Evolutionary conservation across 1,284 basidiomycete species (phyloP), one percentile per base, ranked within the genome.

Genomic region (Vanrija humicola): DNA sequence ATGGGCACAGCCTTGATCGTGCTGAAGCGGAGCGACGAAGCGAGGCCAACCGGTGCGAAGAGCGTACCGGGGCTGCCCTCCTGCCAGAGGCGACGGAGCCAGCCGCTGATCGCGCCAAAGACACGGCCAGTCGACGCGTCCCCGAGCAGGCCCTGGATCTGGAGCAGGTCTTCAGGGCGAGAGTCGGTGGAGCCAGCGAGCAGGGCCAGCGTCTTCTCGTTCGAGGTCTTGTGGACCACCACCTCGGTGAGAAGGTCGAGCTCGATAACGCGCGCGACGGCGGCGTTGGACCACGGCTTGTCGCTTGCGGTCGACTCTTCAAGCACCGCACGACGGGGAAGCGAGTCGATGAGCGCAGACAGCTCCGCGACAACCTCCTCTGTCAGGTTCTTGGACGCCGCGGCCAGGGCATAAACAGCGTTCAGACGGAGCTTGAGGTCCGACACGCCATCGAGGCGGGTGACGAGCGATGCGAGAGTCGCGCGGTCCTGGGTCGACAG

Each of bases 1-100:
- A 73, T 60, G 10, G 64, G 62, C 4, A 63, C 60, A 6, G 46
- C 34, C 43, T 63, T 58, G 8, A 56, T 52, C 6, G 46, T 51
- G 38, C 64, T 67, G 56, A 47, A 54, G 16, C 53, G 46, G 38
- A 65, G 55, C 43, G 64, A 56, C 18, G 45, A 51, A 21, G 57
- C 52, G 14, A 74, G 58, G 23, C 48, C 52, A 4, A 62, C 59
- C 0, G 72, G 69, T 38, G 60, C 57, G 58, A 72, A 71, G 25
- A 74, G 46, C 14, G 52, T 39, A 8, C 65, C 64, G 6, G 69
- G 68, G 12, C 62, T 64, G 21, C 50, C 48, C 3, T 43, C 28
- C 9, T 38, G 29, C 68, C 68, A 72, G 6, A 68, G 46, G 10
- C 63, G 58, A 23, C 62, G 50, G 42, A 72, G 51, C 65, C 66